phyloP scores from a whole-genome alignment of 768 basidiomycete species.

The Leccinum ochraceum region DNA sequence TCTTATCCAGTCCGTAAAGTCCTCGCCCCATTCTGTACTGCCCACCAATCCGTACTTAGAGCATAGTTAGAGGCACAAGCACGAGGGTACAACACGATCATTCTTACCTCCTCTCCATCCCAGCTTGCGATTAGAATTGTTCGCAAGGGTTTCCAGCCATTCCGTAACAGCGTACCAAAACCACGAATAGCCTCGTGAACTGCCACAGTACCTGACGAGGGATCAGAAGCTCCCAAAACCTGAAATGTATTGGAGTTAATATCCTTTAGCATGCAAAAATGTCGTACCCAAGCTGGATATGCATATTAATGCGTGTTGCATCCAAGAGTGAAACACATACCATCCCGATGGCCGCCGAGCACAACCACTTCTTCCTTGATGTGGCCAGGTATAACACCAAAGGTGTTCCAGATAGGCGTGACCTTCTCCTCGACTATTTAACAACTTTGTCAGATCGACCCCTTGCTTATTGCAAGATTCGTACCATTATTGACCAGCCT shows the following conservation, averaged over 20 bases:
- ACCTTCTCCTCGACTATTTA: slow-evolving; percentile 70
- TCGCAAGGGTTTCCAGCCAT: slow-evolving; percentile 69
- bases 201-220: slow-evolving; percentile 56
- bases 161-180: slow-evolving; percentile 49
- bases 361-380: slow-evolving; percentile 84
- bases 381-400: slow-evolving; percentile 82
- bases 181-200: slow-evolving; percentile 58
- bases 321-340: slow-evolving; percentile 38
- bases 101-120: slow-evolving; percentile 70
- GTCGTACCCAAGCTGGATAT: slow-evolving; percentile 25
- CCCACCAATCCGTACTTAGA: slow-evolving; percentile 71
- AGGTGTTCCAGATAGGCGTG: slow-evolving; percentile 91
- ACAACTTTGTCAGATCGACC: slow-evolving; percentile 1
- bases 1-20: slow-evolving; percentile 80
- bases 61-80: neutral
- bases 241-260: slow-evolving; percentile 14
- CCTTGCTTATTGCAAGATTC: slow-evolving; percentile 1
- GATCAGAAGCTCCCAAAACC: slow-evolving; percentile 56
- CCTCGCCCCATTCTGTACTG: slow-evolving; percentile 93
- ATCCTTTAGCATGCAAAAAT: neutral
- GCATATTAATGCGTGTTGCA: slow-evolving; percentile 9
- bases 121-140: slow-evolving; percentile 78
- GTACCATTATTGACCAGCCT: slow-evolving; percentile 59
- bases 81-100: neutral
- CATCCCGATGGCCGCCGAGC: slow-evolving; percentile 88